Percentiles rank a stretch among this genome's conserved stretches.
These are phyloP conservation scores for Rhodosporidiobolus odoratus DNA, from an alignment of 768 basidiomycete species.

Conservation along the genomic window DNA sequence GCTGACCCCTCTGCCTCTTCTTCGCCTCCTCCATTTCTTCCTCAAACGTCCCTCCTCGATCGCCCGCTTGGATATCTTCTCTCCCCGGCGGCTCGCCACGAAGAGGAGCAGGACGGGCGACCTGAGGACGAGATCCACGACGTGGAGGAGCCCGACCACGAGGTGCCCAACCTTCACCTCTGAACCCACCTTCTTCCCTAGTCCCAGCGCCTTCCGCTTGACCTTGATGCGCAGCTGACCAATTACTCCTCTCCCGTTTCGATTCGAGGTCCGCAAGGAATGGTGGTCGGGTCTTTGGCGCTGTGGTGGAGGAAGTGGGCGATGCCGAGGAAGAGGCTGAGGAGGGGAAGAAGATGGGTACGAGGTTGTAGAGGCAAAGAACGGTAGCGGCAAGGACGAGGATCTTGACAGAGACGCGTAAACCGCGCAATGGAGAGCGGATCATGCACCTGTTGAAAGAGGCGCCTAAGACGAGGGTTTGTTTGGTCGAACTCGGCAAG, in stretches of 20 bases:
- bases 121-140: no score
- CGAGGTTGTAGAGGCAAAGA: not conserved
- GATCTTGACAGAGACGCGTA: slow-evolving; percentile 4
- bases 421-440: not conserved
- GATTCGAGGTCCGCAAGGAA: not conserved
- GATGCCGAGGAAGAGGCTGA: not conserved
- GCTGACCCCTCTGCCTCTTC: not conserved
- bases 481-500: no score
- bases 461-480: no score
- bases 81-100: not conserved
- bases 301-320: not conserved
- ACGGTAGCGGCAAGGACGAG: not conserved
- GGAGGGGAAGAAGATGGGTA: not conserved
- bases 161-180: no score
- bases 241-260: not conserved
- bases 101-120: not conserved
- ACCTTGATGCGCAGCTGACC: no score
- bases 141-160: no score
- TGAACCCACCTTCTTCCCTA: no score
- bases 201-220: no score
- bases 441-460: not conserved
- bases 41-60: not conserved
- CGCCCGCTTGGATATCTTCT: no score
- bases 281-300: not conserved
- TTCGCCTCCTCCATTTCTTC: not conserved